phyloP scores from a whole-genome alignment of 148 eudicot species.

The Selenicereus undatus region DNA sequence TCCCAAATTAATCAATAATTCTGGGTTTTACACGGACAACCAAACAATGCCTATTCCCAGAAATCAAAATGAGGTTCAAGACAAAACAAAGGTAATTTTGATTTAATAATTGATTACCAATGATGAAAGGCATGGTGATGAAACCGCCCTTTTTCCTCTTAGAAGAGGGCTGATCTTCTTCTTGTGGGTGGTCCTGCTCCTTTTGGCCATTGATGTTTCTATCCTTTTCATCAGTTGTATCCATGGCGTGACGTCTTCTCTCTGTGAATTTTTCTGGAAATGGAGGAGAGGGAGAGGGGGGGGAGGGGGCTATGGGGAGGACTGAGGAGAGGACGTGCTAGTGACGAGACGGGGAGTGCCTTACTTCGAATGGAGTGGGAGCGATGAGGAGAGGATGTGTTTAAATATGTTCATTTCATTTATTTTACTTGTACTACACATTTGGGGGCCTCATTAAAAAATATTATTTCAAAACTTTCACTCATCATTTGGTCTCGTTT shows the following conservation, averaged over 20 bases:
- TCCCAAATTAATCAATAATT: background rate
- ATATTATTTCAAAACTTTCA: too few species aligned
- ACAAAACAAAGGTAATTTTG: too few species aligned
- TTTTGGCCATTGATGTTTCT: conserved; percentile 12
- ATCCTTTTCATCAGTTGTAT: conserved; percentile 29
- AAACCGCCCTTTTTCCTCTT: conserved; percentile 62
- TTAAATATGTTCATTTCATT: background rate
- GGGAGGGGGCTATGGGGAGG: background rate
- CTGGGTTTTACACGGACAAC: background rate
- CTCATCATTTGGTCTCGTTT: too few species aligned
- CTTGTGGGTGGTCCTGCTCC: background rate
- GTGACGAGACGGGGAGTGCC: background rate
- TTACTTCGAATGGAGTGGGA: background rate
- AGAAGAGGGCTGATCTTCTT: conserved; percentile 4
- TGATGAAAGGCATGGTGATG: conserved; percentile 87
- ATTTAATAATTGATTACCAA: conserved; percentile 39
- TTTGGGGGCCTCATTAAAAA: background rate
- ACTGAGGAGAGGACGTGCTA: too few species aligned
- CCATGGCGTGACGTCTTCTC: conserved; percentile 24
- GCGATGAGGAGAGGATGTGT: background rate
- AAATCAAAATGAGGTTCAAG: background rate
- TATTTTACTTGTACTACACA: background rate
- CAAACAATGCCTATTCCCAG: background rate
- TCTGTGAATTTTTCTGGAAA: background rate
- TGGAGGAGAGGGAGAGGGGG: background rate